Percentiles rank a stretch among this genome's conserved stretches.
Conservation (phyloP, 345 rosid species). For the Gossypium herbaceum region DNA sequence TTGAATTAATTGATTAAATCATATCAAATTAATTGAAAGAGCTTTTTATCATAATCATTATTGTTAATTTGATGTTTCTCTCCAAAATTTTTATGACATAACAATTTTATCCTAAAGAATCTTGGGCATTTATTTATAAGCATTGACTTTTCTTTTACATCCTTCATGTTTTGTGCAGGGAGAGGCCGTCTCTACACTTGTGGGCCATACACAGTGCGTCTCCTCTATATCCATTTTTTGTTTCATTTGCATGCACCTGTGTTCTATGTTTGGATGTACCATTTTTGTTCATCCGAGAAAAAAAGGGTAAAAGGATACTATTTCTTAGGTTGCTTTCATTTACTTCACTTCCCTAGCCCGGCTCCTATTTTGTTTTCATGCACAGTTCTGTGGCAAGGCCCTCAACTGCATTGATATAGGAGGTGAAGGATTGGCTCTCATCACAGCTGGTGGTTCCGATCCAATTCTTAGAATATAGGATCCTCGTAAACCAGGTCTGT, state of each 20-base stretch:
- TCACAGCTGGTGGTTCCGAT: no score
- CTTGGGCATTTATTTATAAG: background rate
- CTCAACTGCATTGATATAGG: conserved; percentile 37
- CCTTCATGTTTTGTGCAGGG: conserved; percentile 21
- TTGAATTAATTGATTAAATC: no score
- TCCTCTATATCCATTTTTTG: conserved; percentile 26
- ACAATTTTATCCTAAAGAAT: background rate
- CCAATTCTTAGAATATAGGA: no score
- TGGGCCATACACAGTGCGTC: conserved; percentile 88
- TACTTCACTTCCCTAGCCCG: background rate
- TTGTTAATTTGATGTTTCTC: background rate
- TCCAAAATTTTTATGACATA: background rate
- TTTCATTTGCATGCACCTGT: background rate
- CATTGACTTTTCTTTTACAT: no score
- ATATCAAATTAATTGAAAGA: background rate
- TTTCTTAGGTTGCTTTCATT: background rate
- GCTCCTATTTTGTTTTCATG: background rate
- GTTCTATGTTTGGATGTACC: background rate
- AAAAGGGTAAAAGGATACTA: background rate
- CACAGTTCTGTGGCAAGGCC: conserved; percentile 79
- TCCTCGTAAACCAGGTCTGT: no score
- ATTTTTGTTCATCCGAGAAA: background rate
- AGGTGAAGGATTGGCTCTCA: no score
- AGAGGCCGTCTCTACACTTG: conserved; percentile 66
- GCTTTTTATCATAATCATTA: background rate